phyloP scores from a whole-genome alignment of 2,329 filamentous ascomycete species.

The Aspergillus ochraceus region DNA sequence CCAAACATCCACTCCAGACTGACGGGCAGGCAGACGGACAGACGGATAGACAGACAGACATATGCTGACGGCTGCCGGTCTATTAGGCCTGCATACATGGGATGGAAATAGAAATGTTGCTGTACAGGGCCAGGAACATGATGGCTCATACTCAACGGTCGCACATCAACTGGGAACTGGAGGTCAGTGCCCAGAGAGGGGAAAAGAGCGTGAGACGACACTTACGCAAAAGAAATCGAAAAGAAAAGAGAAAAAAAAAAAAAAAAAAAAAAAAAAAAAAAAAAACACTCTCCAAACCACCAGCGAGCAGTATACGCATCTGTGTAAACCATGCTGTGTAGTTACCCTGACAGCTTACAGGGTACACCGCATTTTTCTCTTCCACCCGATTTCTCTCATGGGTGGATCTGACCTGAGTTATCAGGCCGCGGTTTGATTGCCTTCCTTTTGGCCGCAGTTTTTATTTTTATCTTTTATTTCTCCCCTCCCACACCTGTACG shows the following conservation, averaged over 20 bases:
- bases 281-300: background rate
- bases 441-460: background rate
- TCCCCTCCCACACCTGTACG: background rate
- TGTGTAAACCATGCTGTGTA: background rate
- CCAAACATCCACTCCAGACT: background rate
- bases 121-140: background rate
- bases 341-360: constrained; percentile 1
- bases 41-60: background rate
- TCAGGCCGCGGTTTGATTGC: constrained; percentile 1
- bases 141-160: constrained; percentile 6
- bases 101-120: constrained; percentile 1
- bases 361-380: constrained; percentile 25
- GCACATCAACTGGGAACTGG: background rate
- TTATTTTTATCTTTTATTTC: background rate
- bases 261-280: background rate
- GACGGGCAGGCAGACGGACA: background rate
- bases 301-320: background rate
- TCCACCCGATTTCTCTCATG: background rate
- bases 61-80: background rate
- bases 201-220: background rate
- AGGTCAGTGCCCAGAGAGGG: background rate
- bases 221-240: background rate
- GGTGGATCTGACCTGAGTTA: background rate
- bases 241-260: background rate
- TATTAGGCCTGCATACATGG: background rate